These are phyloP conservation scores for Flaveria ramosissima DNA, from an alignment of 129 eudicot species.

Conservation along the genomic window DNA sequence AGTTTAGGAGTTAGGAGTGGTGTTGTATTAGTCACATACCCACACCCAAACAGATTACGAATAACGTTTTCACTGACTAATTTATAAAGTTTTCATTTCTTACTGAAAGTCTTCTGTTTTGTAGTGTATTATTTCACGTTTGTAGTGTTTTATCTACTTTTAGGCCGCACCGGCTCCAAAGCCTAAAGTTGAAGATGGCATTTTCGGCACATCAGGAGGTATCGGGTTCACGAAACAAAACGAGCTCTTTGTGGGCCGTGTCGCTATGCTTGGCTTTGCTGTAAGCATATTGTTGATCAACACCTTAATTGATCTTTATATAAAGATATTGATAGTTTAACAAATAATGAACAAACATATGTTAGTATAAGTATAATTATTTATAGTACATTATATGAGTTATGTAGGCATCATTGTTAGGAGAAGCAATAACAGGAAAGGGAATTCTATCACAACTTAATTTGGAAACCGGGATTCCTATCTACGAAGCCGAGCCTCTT, in stretches of 20 bases:
- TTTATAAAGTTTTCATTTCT: too few species aligned
- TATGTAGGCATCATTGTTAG: slow-evolving; percentile 88
- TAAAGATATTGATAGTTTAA: background rate
- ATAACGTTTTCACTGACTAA: too few species aligned
- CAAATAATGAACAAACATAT: background rate
- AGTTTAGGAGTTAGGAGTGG: too few species aligned
- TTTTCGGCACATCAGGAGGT: slow-evolving; percentile 96
- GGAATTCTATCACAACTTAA: slow-evolving; percentile 85
- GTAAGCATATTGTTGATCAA: slow-evolving; percentile 42
- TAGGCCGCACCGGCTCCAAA: slow-evolving; percentile 44
- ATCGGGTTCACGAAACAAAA: slow-evolving; percentile 96
- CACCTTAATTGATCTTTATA: too few species aligned
- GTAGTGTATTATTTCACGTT: too few species aligned
- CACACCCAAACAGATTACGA: too few species aligned
- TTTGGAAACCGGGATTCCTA: slow-evolving; percentile 97
- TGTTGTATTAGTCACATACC: too few species aligned
- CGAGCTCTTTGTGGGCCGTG: slow-evolving; percentile 99
- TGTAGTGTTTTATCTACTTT: too few species aligned
- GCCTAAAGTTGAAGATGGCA: slow-evolving; percentile 88
- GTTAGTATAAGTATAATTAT: background rate
- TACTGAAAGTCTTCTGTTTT: too few species aligned
- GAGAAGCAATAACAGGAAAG: slow-evolving; percentile 92
- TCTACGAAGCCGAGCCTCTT: slow-evolving; percentile 98
- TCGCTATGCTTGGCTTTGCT: slow-evolving; percentile 98
- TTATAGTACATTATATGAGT: slow-evolving; percentile 16